Conservation (phyloP, 805 yeast genomes). For the Myxozyma neotropica region DNA sequence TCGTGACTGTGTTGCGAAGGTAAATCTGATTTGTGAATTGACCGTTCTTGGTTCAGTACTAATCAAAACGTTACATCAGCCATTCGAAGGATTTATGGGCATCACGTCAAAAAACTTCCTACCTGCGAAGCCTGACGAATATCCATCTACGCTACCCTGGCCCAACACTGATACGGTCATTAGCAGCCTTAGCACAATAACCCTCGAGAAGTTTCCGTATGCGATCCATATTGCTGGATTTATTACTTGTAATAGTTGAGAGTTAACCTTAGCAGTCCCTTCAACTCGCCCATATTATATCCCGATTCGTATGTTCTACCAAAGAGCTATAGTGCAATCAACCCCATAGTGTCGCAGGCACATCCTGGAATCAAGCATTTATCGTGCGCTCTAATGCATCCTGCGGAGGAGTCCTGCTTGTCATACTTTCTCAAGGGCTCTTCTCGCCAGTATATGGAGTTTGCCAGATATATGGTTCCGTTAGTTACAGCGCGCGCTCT, state of each 20-base stretch:
- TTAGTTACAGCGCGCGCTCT: constrained; percentile 16
- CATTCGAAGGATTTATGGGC: constrained; percentile 40
- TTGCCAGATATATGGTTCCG: constrained; percentile 21
- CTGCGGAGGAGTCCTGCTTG: constrained; percentile 32
- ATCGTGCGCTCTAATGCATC: constrained; percentile 31
- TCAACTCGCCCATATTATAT: constrained; percentile 35
- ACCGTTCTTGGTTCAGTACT: no score
- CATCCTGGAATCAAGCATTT: constrained; percentile 32
- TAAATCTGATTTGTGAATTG: background rate
- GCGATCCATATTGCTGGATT: constrained; percentile 3
- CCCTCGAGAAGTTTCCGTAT: constrained; percentile 41
- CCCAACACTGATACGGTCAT: constrained; percentile 41
- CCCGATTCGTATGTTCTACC: constrained; percentile 32
- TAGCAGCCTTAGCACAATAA: constrained; percentile 40
- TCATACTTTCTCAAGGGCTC: constrained; percentile 13
- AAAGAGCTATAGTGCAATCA: constrained; percentile 20
- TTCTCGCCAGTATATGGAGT: constrained; percentile 3
- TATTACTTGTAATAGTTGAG: background rate
- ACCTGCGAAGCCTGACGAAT: constrained; percentile 40
- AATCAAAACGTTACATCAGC: no score
- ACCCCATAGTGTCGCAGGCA: constrained; percentile 32
- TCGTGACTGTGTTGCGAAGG: constrained; percentile 43
- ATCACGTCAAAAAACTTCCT: constrained; percentile 40
- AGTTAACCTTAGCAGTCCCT: constrained; percentile 17
- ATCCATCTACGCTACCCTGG: constrained; percentile 41